Base-by-base conservation (phyloP, 2,329 filamentous ascomycete genomes). In the Blastomyces silverae region DNA sequence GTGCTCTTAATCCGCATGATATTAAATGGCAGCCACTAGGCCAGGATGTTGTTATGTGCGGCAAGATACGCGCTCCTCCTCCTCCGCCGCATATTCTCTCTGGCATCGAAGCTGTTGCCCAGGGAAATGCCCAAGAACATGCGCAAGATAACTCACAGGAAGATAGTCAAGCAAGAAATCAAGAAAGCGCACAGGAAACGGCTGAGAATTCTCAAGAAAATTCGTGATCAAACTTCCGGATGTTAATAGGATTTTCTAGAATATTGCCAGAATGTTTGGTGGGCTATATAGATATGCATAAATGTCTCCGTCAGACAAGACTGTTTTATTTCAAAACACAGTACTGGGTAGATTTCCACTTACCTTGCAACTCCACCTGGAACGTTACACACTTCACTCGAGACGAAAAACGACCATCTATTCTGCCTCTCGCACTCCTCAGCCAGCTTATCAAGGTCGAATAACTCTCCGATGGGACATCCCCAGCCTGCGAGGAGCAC, bases 11-110 rank as follows among this genome's bases (percentile, higher is more conserved):
- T 69, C 80, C 95, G 58, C 81, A 78, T 57, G 81, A 87, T 64
- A 86, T 91, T 13, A 83, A 79, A 65, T 96, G 91, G 91, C 82
- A 86, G 63, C 89, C 89, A 44, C 82, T 96, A 66, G 92, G 90
- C 2, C 87, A 91, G 65, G 92, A 96, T 75, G 87, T 92, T 34
- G 89, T 96, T 1, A 81, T 96, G 67, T 94, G 89, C 73, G 91
- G 91, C 31, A 84, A 80, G 65, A 79, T 89, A 48, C 71, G 75
- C 44, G 58, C 64, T 62, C 66, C 65, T 62, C 66, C 65, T 58
- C 66, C 65, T 10, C 62, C 65, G 6, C 64, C 64, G 13, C 64
- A 66, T 17, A 67, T 67, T 37, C 64, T 68, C 37, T 64, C 66
- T 28, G 68, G 67, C 11, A 66, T 67, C 22, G 67, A 70, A 63